A percentile compares a stretch with the other conserved stretches of the same genome.
Conservation (phyloP, 805 yeast species). For the Wickerhamiella occidentalis region DNA sequence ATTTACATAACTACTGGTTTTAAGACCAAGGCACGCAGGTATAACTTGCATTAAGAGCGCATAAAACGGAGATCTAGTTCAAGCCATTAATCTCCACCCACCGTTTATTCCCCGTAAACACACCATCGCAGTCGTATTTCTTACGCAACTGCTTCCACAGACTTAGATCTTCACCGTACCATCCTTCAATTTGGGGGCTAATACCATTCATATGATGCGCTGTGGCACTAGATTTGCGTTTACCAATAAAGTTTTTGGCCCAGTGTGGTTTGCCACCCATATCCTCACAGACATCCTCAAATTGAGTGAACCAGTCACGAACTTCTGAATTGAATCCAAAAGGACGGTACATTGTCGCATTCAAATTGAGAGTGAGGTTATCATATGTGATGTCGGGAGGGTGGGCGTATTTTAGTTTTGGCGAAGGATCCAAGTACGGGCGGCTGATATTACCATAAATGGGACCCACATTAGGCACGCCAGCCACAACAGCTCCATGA, state of each 20-base stretch:
- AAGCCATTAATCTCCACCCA: slow-evolving; percentile 78
- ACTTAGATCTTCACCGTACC: slow-evolving; percentile 66
- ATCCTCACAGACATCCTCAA: slow-evolving; percentile 62
- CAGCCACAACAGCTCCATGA: slow-evolving; percentile 6
- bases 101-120: slow-evolving; percentile 60
- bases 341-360: slow-evolving; percentile 96
- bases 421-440: slow-evolving; percentile 74
- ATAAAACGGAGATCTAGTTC: no score
- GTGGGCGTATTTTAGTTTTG: slow-evolving; percentile 42
- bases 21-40: not conserved
- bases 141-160: slow-evolving; percentile 52
- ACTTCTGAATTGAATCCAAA: slow-evolving; percentile 63
- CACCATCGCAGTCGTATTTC: slow-evolving; percentile 66
- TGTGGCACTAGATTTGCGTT: slow-evolving; percentile 28
- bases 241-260: slow-evolving; percentile 89
- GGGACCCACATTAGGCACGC: slow-evolving; percentile 40
- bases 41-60: no score
- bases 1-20: not conserved
- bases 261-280: slow-evolving; percentile 95
- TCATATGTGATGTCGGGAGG: slow-evolving; percentile 48
- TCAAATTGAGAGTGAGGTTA: slow-evolving; percentile 73
- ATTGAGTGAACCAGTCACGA: slow-evolving; percentile 62
- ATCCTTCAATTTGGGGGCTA: slow-evolving; percentile 49
- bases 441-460: slow-evolving; percentile 72
- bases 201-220: slow-evolving; percentile 75